Evolutionary conservation across 805 yeast species (phyloP), one percentile per base, ranked within the genome.

Genomic region (Suhomyces prunicola): DNA sequence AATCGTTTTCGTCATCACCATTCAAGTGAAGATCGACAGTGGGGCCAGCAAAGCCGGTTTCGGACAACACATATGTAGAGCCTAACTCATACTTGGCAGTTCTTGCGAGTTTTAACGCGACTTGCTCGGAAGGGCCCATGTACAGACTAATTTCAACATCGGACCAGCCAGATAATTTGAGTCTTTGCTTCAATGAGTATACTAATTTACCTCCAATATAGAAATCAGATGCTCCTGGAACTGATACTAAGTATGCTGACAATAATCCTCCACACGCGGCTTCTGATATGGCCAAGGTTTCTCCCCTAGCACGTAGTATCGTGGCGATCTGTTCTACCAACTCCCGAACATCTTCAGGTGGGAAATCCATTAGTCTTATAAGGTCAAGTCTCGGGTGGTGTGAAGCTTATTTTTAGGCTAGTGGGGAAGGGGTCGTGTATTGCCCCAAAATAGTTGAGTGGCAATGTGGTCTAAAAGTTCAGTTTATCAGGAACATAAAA

Each of bases 11-110:
- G 42, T 56, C 61, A 29, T 57, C 58, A 22, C 69, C 65, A 24
- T 57, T 63, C 50, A 76, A 69, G 61, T 66, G 84, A 65, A 68
- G 65, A 55, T 73, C 77, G 44, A 67, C 70, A 7, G 75, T 72
- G 1, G 96, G 94, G 1, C 96, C 96, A 0, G 97, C 96, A 75
- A 87, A 86, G 1, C 96, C 97, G 1, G 94, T 86, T 67, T 90
- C 97, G 1, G 92, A 85, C 17, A 90, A 74, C 4, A 89, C 90
- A 68, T 84, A 90, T 0, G 92, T 87, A 2, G 91, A 84, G 0
- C 96, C 96, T 58, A 89, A 77, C 65, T 90, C 96, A 55, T 89
- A 81, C 62, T 86, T 78, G 51, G 91, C 75, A 57, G 88, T 88
- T 49, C 97, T 76, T 1, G 96, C 96, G 58, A 90, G 74, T 60